Evolutionary conservation across 768 basidiomycete species (phyloP).

Genomic region (Boletus sp.): DNA sequence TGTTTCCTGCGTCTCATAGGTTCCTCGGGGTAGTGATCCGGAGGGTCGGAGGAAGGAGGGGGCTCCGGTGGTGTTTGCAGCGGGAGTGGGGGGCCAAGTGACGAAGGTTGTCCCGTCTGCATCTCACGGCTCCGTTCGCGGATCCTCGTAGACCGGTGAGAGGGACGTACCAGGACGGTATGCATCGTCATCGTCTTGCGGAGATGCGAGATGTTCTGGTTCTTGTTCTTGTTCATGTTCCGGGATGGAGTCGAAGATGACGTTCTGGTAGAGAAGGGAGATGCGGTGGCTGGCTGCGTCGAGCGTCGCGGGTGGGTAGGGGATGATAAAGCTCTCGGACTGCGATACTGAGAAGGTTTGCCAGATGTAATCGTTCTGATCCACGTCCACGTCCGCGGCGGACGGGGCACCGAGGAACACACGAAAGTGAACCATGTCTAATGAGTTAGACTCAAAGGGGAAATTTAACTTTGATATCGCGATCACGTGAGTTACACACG

Average conservation of each 20-base stretch:
- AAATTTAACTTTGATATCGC: conserved; percentile 3
- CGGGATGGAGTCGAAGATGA: conserved; percentile 57
- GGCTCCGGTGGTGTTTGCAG: conserved; percentile 19
- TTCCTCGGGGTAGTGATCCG: conserved; percentile 26
- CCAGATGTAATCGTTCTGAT: conserved; percentile 44
- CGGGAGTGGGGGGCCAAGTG: conserved; percentile 56
- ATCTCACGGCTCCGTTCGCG: background rate
- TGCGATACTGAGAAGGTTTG: conserved; percentile 28
- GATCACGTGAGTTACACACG: conserved; percentile 30
- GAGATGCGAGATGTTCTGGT: conserved; percentile 18
- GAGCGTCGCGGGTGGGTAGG: conserved; percentile 52
- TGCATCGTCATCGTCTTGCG: conserved; percentile 20
- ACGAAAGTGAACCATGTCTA: conserved; percentile 37
- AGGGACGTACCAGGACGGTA: conserved; percentile 14
- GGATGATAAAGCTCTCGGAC: background rate
- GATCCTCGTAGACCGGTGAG: conserved; percentile 5
- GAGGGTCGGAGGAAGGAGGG: conserved; percentile 30
- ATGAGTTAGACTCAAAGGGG: too few relatives aligned
- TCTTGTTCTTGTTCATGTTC: conserved; percentile 33
- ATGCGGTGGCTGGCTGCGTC: conserved; percentile 69
- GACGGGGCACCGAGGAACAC: conserved; percentile 54
- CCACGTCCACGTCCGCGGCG: conserved; percentile 33
- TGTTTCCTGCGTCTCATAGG: conserved; percentile 44
- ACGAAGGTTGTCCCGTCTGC: conserved; percentile 50
- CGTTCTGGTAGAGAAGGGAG: conserved; percentile 66